Base-by-base conservation (phyloP, 2,329 filamentous ascomycete species). In the Sclerotinia borealis region DNA sequence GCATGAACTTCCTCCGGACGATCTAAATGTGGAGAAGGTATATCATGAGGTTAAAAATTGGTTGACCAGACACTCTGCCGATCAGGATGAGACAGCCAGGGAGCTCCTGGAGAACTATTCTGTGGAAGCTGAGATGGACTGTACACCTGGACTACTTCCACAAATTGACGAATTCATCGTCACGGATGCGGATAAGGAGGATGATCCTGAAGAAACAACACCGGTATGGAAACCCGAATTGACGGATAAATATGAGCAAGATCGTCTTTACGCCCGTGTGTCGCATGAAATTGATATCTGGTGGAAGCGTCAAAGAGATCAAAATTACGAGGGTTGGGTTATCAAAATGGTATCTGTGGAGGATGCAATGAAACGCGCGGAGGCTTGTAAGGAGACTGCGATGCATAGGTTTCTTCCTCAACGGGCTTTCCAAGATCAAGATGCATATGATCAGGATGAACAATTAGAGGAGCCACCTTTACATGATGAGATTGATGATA, bases 251-350 rank as follows among this genome's bases (percentile, higher is more conserved):
- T 84, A 81, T 64, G 80, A 85, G 69, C 83, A 86, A 70, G 84
- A 88, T 70, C 78, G 77, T 36, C 75, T 77, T 11, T 87, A 87
- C 67, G 83, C 83, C 1, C 80, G 83, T 43, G 85, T 88, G 0
- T 88, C 85, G 1, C 78, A 84, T 66, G 85, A 88, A 72, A 81
- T 88, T 58, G 85, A 88, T 71, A 80, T 79, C 2, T 88, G 85
- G 85, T 88, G 85, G 85, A 78, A 84, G 50, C 80, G 79, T 54
- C 83, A 83, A 48, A 79, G 84, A 47, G 83, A 87, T 65, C 81
- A 82, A 2, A 87, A 87, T 69, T 82, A 82, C 64, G 82, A 84
- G 47, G 80, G 81, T 27, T 85, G 83, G 81, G 79, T 81, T 36
- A 78, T 84, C 0, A 77, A 77, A 1, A 86, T 87, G 82, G 84